Evolutionary conservation across 2,329 filamentous ascomycete species (phyloP).

Genomic region (Hyphodiscus sp.): DNA sequence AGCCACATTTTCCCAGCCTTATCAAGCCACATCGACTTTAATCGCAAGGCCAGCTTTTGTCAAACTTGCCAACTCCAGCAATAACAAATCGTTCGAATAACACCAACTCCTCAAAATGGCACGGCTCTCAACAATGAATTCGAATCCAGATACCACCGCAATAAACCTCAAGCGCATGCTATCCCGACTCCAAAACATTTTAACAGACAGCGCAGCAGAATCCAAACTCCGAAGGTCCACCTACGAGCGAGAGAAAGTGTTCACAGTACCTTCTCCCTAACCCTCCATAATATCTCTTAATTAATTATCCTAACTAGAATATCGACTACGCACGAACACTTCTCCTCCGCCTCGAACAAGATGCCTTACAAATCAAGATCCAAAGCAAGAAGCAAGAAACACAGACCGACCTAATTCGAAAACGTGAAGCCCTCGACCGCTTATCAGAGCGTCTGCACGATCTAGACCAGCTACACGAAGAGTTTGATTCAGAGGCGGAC

Average conservation of each 20-base stretch:
- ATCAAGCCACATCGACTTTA: not conserved
- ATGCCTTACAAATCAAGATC: constrained; percentile 52
- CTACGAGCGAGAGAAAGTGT: constrained; percentile 57
- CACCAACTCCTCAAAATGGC: constrained; percentile 19
- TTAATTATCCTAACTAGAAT: constrained; percentile 45
- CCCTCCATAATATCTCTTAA: not conserved
- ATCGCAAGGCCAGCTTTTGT: not conserved
- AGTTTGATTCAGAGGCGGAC: constrained; percentile 21
- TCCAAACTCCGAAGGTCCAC: constrained; percentile 51
- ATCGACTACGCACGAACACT: constrained; percentile 64
- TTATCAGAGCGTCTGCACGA: constrained; percentile 62
- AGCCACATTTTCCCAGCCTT: not conserved
- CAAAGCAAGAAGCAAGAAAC: constrained; percentile 51
- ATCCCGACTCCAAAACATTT: constrained; percentile 55
- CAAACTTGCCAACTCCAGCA: not conserved
- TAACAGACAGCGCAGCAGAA: constrained; percentile 55
- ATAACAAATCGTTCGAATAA: constrained; percentile 38
- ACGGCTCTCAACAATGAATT: constrained; percentile 17
- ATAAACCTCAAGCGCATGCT: constrained; percentile 57
- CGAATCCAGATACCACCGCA: constrained; percentile 15
- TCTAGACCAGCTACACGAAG: constrained; percentile 20
- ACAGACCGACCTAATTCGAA: constrained; percentile 57
- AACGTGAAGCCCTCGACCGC: constrained; percentile 60
- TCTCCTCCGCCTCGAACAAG: constrained; percentile 65
- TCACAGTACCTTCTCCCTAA: constrained; percentile 35